These are phyloP conservation scores for Cladosporium sp. DNA, from an alignment of 2,329 filamentous ascomycete species.

Conservation along the genomic window DNA sequence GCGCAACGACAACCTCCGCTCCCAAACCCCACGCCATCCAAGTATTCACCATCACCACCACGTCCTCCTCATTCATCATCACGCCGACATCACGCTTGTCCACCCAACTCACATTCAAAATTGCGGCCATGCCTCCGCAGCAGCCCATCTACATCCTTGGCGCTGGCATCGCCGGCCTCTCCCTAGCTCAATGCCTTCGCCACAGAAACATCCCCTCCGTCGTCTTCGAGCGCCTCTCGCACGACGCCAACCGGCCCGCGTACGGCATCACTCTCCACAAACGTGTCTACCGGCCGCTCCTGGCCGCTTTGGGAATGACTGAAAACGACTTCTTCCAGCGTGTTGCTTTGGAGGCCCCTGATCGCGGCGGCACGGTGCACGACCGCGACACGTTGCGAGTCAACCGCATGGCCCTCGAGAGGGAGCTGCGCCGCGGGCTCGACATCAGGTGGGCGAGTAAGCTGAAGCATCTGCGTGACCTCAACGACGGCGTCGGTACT, in stretches of 20 bases:
- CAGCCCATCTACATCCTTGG: conserved; percentile 37
- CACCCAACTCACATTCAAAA: no score
- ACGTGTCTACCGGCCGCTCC: conserved; percentile 28
- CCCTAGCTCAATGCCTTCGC: conserved; percentile 32
- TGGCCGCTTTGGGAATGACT: conserved; percentile 28
- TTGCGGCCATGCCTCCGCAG: no score
- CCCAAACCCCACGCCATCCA: no score
- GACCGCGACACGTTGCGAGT: conserved; percentile 27
- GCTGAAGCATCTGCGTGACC: conserved; percentile 12
- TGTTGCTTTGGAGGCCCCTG: conserved; percentile 24
- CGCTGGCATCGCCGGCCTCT: conserved; percentile 41
- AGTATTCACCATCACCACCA: no score
- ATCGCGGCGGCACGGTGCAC: conserved; percentile 17
- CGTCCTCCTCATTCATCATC: no score
- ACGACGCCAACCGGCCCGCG: conserved; percentile 17
- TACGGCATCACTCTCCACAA: conserved; percentile 37
- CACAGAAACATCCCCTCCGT: conserved; percentile 27
- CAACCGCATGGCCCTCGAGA: conserved; percentile 32
- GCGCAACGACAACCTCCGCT: no score
- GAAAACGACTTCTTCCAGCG: conserved; percentile 26
- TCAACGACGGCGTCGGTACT: not conserved
- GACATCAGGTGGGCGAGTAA: conserved; percentile 31
- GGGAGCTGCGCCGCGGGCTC: conserved; percentile 30
- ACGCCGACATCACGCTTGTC: no score
- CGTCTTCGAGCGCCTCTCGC: conserved; percentile 31